Base-by-base conservation (phyloP, 176 grass and related monocot genomes). In the Carex kokanica region DNA sequence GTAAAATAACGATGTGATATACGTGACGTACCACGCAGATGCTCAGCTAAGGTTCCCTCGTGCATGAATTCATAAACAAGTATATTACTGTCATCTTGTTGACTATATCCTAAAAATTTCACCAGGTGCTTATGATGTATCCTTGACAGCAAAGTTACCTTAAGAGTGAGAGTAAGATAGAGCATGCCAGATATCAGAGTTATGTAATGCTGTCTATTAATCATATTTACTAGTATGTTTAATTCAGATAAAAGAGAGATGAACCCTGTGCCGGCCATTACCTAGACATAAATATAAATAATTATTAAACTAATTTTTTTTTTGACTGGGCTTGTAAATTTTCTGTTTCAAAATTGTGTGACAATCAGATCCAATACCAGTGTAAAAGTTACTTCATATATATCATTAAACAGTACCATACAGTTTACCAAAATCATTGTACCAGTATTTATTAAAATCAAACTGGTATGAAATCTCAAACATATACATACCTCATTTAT, bases 31-130 rank as follows among this genome's bases (percentile, higher is more conserved):
- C 96, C 96, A 62, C 89, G 86, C 40, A 95, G 89, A 81, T 95
- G 93, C 81, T 99, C 91, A 74, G 91, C 91, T 85, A 99, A 78
- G 27, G 93, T 99, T 40, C 93, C 96, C 52, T 95, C 88, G 60
- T 95, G 91, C 96, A 99, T 99, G 88, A 95, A 99, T 78, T 99
- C 96, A 58, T 99, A 99, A 21, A 99, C 91, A 81, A 99, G 86
- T 68, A 99, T 95, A 45, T 95, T 99, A 87, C 90, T 99, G 31
- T 88, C 96, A 41, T 99, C 96, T 80, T 99, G 93, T 58, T 93
- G 93, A 70, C 96, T 95, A 74, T 95, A 99, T 86, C 96, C 96
- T 75, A 95, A 90, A 88, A 99, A 93, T 41, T 91, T 90, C 54
- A 95, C 96, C 64, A 99, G 85, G 64, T 95, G 90, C 47, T 91